Conservation (phyloP, 202 grass and related monocot species). For the Panicum virgatum region DNA sequence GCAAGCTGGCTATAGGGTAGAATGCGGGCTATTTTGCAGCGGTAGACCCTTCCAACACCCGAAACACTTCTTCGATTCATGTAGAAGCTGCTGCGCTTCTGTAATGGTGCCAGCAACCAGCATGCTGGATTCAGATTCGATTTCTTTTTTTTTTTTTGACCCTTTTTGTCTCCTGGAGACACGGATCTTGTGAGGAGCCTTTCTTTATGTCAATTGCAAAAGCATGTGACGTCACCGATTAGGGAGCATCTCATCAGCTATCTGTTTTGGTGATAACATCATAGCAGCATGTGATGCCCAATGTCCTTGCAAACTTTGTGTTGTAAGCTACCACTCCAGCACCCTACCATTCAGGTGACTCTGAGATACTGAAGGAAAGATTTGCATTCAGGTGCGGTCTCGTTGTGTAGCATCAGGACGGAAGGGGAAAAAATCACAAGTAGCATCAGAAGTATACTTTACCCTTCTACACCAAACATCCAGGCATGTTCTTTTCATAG, state of each 20-base stretch:
- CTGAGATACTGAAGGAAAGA: not conserved
- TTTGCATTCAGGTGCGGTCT: not conserved
- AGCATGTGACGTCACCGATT: not conserved
- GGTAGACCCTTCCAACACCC: not conserved
- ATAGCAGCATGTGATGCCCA: not conserved
- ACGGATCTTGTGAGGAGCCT: not conserved
- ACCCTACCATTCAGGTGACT: not conserved
- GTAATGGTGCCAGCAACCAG: not conserved
- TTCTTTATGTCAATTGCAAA: not conserved
- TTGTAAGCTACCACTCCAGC: not conserved
- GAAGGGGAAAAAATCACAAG: not conserved
- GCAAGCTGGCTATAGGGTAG: conserved; percentile 61
- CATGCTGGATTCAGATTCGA: not conserved
- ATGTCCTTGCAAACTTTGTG: conserved; percentile 2
- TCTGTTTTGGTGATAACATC: not conserved
- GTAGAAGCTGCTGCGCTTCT: not conserved
- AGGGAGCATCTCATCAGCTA: not conserved
- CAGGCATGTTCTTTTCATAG: not conserved
- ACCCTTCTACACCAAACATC: not conserved
- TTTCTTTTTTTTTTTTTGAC: not conserved
- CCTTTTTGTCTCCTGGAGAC: not conserved
- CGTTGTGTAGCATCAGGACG: not conserved
- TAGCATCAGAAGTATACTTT: not conserved
- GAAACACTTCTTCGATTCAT: not conserved
- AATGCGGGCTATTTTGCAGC: not conserved